Percentiles rank a stretch among this genome's conserved stretches.
These are phyloP conservation scores for Nicotiana otophora DNA, from an alignment of 257 asterid genomes.

Conservation along the genomic window DNA sequence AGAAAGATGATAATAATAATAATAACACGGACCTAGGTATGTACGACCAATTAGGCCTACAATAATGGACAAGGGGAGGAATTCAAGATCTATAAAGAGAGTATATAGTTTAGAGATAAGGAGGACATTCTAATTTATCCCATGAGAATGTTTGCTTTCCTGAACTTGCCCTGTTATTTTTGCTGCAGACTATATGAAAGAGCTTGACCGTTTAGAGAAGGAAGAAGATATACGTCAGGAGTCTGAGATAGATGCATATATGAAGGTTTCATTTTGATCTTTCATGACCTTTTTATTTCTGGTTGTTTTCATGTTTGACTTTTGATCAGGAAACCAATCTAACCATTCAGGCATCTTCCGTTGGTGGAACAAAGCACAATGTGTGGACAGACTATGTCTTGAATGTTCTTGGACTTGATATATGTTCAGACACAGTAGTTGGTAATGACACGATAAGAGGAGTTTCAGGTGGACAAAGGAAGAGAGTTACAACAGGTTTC, in stretches of 20 bases:
- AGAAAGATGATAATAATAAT: too few relatives aligned
- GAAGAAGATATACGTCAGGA: conserved; percentile 52
- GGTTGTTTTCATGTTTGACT: background rate
- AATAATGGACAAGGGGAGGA: too few relatives aligned
- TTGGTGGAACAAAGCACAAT: conserved; percentile 66
- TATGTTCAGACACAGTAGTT: conserved; percentile 72
- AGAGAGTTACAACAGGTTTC: conserved; percentile 77
- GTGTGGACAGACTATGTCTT: conserved; percentile 72
- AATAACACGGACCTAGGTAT: too few relatives aligned
- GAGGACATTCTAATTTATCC: conserved; percentile 36
- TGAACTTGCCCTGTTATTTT: too few relatives aligned
- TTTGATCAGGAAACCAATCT: background rate
- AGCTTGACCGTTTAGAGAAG: background rate
- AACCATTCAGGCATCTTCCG: conserved; percentile 54
- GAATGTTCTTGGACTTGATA: conserved; percentile 83
- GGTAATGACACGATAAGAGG: conserved; percentile 91
- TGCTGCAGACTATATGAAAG: too few relatives aligned
- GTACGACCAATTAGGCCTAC: too few relatives aligned
- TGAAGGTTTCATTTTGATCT: too few relatives aligned
- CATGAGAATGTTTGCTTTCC: conserved; percentile 17
- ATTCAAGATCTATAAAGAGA: too few relatives aligned
- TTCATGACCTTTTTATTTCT: background rate
- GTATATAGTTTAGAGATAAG: conserved; percentile 39
- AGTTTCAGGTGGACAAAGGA: conserved; percentile 83
- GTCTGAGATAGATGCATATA: too few relatives aligned